Base-by-base conservation (phyloP, 2,329 filamentous ascomycete genomes). In the Fusarium sp. region DNA sequence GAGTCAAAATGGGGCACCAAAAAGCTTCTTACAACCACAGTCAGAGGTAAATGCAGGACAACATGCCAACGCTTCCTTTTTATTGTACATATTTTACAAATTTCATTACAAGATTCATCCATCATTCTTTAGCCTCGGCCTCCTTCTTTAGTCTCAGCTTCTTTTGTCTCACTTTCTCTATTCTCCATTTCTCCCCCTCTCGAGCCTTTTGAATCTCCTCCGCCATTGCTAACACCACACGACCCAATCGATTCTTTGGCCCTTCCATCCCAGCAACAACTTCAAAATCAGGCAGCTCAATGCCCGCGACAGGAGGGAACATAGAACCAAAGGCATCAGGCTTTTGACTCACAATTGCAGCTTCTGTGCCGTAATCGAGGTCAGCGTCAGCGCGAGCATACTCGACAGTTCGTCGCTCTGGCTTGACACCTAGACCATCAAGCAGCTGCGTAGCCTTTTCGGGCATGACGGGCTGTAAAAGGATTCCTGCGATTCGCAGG, bases 401-500 rank as follows among this genome's bases (percentile, higher is more conserved):
- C 24, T 87, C 84, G 68, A 94, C 88, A 1, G 85, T 88, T 64
- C 96, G 88, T 59, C 88, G 89, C 15, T 88, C 86, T 14, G 85
- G 80, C 7, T 85, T 83, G 9, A 99, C 95, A 3, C 93, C 92
- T 14, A 99, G 85, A 78, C 92, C 88, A 80, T 98, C 92, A 2
- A 99, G 88, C 38, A 98, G 82, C 74, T 90, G 84, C 17, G 83
- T 83, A 52, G 94, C 89, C 82, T 97, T 97, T 45, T 85, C 86
- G 0, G 96, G 96, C 88, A 99, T 97, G 79, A 95, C 94, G 3
- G 96, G 95, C 81, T 98, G 95, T 49, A 99, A 85, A 52, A 98
- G 85, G 75, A 99, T 98, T 20, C 92, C 94, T 2, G 87, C 86
- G 31, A 98, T 90, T 42, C 96, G 92, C 52, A 98, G 81, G 9